These are phyloP conservation scores for Escovopsis sp. DNA, from an alignment of 2,329 filamentous ascomycete species.

Conservation along the genomic window DNA sequence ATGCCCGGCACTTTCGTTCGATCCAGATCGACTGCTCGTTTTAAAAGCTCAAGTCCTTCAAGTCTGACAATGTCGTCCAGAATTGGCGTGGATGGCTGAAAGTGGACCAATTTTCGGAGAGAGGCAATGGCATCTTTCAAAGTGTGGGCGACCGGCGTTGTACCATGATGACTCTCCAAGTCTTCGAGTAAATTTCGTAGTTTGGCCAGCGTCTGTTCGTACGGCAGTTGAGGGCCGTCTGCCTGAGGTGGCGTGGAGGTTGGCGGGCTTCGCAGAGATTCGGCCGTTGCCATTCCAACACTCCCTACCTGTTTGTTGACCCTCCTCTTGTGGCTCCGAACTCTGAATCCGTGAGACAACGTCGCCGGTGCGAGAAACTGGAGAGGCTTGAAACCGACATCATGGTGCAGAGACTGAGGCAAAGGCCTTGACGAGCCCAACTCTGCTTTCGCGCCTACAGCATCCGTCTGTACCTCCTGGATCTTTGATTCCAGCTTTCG, in stretches of 20 bases:
- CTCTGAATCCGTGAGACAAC: not conserved
- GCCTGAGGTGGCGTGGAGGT: not conserved
- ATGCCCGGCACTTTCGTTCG: constrained; percentile 8
- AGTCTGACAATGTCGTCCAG: constrained; percentile 5
- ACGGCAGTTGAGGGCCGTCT: not conserved
- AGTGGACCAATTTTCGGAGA: constrained; percentile 8
- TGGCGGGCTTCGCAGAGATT: not conserved
- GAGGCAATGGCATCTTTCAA: constrained; percentile 7
- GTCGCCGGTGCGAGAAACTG: not conserved
- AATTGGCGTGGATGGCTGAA: constrained; percentile 6
- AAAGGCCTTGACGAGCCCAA: not conserved
- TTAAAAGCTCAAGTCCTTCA: constrained; percentile 13
- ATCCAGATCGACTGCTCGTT: constrained; percentile 7
- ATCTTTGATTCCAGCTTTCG: not conserved
- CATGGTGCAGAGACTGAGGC: not conserved
- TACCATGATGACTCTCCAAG: constrained; percentile 1
- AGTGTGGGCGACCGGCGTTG: not conserved
- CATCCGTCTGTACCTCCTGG: not conserved
- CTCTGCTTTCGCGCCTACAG: too few species aligned
- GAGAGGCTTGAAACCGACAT: not conserved
- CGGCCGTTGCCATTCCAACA: not conserved
- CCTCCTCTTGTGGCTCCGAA: not conserved
- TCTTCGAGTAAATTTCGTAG: constrained; percentile 6
- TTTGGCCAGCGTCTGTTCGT: constrained; percentile 3
- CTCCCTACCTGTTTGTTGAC: not conserved